Percentiles rank a stretch among this genome's conserved stretches.
These are phyloP conservation scores for Plasmodium cynomolgi DNA, from an alignment of 169 alveolate species.

Conservation along the genomic window DNA sequence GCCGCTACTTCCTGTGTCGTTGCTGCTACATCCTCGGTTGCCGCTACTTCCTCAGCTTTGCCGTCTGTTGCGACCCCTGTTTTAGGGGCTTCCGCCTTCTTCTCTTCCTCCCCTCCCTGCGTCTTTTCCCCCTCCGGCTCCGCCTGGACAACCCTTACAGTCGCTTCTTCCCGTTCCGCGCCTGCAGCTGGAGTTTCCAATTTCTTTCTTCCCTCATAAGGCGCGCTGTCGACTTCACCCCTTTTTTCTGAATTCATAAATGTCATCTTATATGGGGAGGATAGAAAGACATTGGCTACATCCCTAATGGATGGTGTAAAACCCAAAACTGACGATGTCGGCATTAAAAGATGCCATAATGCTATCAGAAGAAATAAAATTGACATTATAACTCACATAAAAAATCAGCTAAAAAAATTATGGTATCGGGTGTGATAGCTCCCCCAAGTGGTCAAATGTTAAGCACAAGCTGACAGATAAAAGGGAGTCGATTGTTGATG, in stretches of 20 bases:
- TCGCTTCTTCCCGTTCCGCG: neutral
- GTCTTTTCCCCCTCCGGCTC: neutral
- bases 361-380: neutral
- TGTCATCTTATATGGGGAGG: neutral
- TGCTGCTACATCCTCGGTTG: neutral
- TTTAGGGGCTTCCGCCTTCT: neutral
- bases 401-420: neutral
- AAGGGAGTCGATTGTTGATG: neutral
- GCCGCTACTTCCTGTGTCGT: neutral
- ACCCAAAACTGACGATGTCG: neutral
- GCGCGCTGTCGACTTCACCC: neutral
- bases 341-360: neutral
- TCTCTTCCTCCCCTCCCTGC: neutral
- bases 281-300: neutral
- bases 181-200: neutral
- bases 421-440: neutral
- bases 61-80: neutral
- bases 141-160: neutral
- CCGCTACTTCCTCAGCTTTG: neutral
- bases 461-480: neutral
- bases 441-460: neutral
- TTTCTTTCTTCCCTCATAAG: neutral
- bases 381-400: neutral
- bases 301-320: slow-evolving; percentile 6
- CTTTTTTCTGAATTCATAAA: neutral